These are phyloP conservation scores for Tetrapisispora taiwanensis DNA, from an alignment of 805 yeast genomes.

Conservation along the genomic window DNA sequence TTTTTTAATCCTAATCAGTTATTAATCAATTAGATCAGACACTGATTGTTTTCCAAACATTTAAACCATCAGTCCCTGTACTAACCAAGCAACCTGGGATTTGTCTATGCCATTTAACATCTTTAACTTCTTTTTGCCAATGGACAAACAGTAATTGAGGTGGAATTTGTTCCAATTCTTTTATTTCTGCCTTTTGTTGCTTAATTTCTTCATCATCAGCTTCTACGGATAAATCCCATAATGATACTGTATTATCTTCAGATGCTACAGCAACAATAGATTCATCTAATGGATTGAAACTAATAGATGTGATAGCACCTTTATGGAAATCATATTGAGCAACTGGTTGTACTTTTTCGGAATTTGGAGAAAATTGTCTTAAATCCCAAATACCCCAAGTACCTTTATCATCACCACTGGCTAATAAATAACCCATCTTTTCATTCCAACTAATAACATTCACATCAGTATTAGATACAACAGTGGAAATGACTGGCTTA, in stretches of 20 bases:
- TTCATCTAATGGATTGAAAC: slow-evolving; percentile 92
- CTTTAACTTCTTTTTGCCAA: slow-evolving; percentile 97
- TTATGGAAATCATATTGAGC: slow-evolving; percentile 94
- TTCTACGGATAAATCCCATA: slow-evolving; percentile 98
- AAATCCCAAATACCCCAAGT: slow-evolving; percentile 97
- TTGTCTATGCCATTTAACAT: slow-evolving; percentile 95
- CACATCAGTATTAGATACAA: slow-evolving; percentile 73
- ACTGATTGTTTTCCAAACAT: slow-evolving; percentile 93
- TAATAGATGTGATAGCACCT: slow-evolving; percentile 83
- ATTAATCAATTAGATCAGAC: slow-evolving; percentile 36
- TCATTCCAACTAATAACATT: slow-evolving; percentile 95
- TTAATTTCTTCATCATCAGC: slow-evolving; percentile 96
- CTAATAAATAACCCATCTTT: slow-evolving; percentile 75
- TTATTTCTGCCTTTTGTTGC: slow-evolving; percentile 66
- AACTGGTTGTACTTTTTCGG: slow-evolving; percentile 54
- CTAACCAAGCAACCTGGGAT: slow-evolving; percentile 92
- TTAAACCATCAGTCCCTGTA: slow-evolving; percentile 92
- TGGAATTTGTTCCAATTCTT: slow-evolving; percentile 81
- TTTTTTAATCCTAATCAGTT: no score
- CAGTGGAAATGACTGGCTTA: slow-evolving; percentile 77
- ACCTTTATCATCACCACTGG: slow-evolving; percentile 97
- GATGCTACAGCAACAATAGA: slow-evolving; percentile 92
- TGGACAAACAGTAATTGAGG: slow-evolving; percentile 93
- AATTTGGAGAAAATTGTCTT: slow-evolving; percentile 60
- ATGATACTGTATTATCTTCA: slow-evolving; percentile 91